phyloP scores from a whole-genome alignment of 1,284 basidiomycete genomes.

The Acaromyces ingoldii region DNA sequence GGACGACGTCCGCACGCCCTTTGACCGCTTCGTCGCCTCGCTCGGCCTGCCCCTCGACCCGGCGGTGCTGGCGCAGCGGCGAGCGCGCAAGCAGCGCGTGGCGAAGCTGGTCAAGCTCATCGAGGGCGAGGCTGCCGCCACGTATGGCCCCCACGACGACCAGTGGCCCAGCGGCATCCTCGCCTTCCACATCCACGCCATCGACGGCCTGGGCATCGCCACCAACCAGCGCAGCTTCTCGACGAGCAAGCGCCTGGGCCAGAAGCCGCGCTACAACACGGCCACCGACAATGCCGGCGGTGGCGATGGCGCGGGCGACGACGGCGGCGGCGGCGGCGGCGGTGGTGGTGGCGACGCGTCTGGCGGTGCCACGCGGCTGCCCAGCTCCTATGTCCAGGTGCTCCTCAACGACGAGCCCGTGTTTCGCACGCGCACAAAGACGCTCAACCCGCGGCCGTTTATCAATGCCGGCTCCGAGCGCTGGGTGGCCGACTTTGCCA shows the following conservation, averaged over 20 bases:
- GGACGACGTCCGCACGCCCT: constrained; percentile 23
- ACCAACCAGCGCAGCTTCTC: constrained; percentile 24
- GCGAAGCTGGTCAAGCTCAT: constrained; percentile 28
- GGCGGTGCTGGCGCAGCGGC: constrained; percentile 20
- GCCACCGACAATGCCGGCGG: constrained; percentile 27
- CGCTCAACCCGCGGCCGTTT: constrained; percentile 39
- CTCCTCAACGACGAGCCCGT: constrained; percentile 45
- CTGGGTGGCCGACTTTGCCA: constrained; percentile 33
- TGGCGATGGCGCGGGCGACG: constrained; percentile 10
- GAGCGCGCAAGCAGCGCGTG: constrained; percentile 31
- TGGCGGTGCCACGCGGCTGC: constrained; percentile 16
- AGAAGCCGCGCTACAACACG: constrained; percentile 15
- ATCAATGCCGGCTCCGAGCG: constrained; percentile 43
- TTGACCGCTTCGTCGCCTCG: constrained; percentile 34
- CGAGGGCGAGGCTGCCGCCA: constrained; percentile 30
- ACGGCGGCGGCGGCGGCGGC: constrained; percentile 18
- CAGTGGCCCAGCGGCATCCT: constrained; percentile 34
- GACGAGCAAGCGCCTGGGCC: constrained; percentile 20
- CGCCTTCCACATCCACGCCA: constrained; percentile 42
- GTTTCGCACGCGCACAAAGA: constrained; percentile 39
- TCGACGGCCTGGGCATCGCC: constrained; percentile 32
- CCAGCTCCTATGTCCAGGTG: constrained; percentile 43
- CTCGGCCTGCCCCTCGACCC: constrained; percentile 39
- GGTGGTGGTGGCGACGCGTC: constrained; percentile 16
- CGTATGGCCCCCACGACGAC: constrained; percentile 20